Conservation (phyloP, 768 basidiomycete genomes). For the Lyophyllum semitale region DNA sequence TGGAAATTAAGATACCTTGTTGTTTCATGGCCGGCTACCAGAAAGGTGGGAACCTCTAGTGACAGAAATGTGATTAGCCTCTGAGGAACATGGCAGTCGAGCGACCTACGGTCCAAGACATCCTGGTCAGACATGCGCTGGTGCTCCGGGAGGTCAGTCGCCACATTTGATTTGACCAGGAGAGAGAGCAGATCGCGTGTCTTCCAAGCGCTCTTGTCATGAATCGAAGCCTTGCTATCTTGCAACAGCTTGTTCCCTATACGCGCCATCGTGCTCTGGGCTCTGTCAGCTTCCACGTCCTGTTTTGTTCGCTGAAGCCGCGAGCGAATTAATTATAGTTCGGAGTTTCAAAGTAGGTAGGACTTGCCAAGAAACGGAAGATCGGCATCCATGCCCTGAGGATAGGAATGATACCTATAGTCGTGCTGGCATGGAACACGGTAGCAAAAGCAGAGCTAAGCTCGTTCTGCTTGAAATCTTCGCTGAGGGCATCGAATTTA, state of each 20-base stretch:
- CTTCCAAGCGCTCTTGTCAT: slow-evolving; percentile 16
- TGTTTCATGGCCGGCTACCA: slow-evolving; percentile 51
- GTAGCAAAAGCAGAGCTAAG: slow-evolving; percentile 48
- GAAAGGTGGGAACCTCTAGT: slow-evolving; percentile 50
- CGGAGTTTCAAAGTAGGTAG: not conserved
- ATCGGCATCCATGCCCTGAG: slow-evolving; percentile 33
- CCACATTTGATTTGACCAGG: slow-evolving; percentile 54
- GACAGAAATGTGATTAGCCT: not conserved
- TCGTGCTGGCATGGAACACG: slow-evolving; percentile 42
- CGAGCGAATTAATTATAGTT: not conserved
- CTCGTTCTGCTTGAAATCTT: slow-evolving; percentile 35
- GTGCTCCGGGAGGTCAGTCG: slow-evolving; percentile 35
- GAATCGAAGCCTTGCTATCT: slow-evolving; percentile 39
- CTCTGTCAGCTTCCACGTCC: not conserved
- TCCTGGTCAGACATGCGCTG: slow-evolving; percentile 21
- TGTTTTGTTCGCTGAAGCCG: not conserved
- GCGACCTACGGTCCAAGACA: slow-evolving; percentile 16
- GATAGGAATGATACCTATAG: slow-evolving; percentile 28
- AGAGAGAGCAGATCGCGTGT: slow-evolving; percentile 51
- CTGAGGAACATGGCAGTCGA: not conserved
- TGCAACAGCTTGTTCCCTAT: slow-evolving; percentile 43
- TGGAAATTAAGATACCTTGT: slow-evolving; percentile 31
- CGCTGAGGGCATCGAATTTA: slow-evolving; percentile 24
- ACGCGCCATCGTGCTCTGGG: slow-evolving; percentile 30
- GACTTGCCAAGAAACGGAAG: slow-evolving; percentile 34